Evolutionary conservation across 495 filamentous ascomycete species (phyloP), one percentile per base, ranked within the genome.

Genomic region (Penicillium paradoxum): DNA sequence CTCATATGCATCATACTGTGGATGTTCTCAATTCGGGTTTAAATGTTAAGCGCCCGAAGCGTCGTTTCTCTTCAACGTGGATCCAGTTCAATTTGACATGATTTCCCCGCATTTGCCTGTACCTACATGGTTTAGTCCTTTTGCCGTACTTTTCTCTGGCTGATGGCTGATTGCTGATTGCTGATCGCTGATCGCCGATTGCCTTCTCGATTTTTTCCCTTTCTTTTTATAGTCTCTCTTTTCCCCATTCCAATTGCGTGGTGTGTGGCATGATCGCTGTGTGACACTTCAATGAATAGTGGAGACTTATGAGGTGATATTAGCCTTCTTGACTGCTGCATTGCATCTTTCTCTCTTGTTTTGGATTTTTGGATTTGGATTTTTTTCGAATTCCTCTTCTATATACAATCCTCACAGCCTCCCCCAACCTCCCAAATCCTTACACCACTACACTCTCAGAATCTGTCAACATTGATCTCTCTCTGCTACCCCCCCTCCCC

Each of bases 21-120:
- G n/a, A n/a, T n/a, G n/a, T n/a, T n/a, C n/a, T n/a, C n/a, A n/a
- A n/a, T n/a, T n/a, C n/a, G n/a, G n/a, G n/a, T n/a, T n/a, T n/a
- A n/a, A n/a, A n/a, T n/a, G n/a, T n/a, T 63, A 70, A 70, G 69
- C 69, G 67, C 69, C 59, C 56, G 62, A 68, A 58, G 59, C 69
- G 63, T 33, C 21, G 5, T 1, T n/a, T 15, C 8, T 42, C 33
- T n/a, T 11, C 13, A 49, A 47, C 46, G 46, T 49, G 47, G 25
- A 32, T 17, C 37, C 37, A 36, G 32, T 47, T 47, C 45, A 19
- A 37, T 45, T 45, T 32, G 18, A 27, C 25, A 44, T 44, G 36
- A 33, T 51, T 51, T 34, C 49, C 49, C 49, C 49, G 49, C 49
- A 51, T 32, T 39, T 11, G 32, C 19, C 32, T 14, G 49, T 48